Evolutionary conservation across 2,329 filamentous ascomycete genomes (phyloP).

Genomic region (Lecanosticta acicola): DNA sequence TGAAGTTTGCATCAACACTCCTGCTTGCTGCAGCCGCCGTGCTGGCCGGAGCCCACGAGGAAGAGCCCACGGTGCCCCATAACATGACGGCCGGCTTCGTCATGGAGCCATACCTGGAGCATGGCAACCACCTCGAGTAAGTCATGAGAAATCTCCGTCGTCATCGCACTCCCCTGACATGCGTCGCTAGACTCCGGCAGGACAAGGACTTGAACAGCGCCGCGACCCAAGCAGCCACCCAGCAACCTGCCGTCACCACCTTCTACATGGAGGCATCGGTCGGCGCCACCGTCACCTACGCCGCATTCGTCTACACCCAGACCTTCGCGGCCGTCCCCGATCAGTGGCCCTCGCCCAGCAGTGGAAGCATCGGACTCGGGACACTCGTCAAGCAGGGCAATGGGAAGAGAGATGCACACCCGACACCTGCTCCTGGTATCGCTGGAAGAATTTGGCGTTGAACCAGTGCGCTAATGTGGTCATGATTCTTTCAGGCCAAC

Average conservation of each 20-base stretch:
- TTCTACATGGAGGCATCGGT: constrained; percentile 17
- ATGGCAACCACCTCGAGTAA: constrained; percentile 1
- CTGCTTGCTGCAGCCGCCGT: neutral
- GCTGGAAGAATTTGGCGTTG: constrained; percentile 7
- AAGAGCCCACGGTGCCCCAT: neutral
- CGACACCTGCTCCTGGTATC: constrained; percentile 4
- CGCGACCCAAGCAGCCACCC: constrained; percentile 12
- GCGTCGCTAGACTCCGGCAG: constrained; percentile 20
- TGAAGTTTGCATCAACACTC: neutral
- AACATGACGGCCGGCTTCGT: neutral
- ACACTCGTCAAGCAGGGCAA: constrained; percentile 12
- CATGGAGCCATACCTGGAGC: neutral
- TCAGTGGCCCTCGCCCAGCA: constrained; percentile 22
- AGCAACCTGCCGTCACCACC: constrained; percentile 24
- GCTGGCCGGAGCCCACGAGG: neutral
- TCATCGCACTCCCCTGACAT: neutral
- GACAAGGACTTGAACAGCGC: constrained; percentile 11
- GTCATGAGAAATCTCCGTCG: neutral
- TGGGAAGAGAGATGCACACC: constrained; percentile 6
- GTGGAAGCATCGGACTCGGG: constrained; percentile 28
- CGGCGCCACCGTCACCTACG: constrained; percentile 20
- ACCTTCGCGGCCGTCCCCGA: constrained; percentile 27
- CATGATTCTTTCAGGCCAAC: neutral
- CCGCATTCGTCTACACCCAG: constrained; percentile 28
- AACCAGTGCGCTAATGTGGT: constrained; percentile 1